Base-by-base conservation (phyloP, 306 rosid species). In the Quercus aquifolioides region DNA sequence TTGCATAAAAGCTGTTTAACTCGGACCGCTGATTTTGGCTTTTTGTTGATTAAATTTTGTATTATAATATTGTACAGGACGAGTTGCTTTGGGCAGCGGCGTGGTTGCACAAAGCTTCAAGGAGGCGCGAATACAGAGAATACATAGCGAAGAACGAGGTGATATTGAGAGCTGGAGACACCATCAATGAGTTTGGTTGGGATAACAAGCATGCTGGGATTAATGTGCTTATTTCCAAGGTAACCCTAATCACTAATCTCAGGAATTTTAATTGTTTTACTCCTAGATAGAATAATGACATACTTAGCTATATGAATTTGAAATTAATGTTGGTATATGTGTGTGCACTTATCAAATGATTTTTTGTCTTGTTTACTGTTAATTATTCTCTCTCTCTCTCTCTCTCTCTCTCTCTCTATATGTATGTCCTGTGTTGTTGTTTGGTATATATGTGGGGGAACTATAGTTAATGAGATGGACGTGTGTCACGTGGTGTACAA, bases 151-250 rank as follows among this genome's bases (percentile, higher is more conserved):
- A 30, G 83, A 95, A 95, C 89, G 97, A 95, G 86, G 97, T 93
- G 55, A 88, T 93, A 23, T 63, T 95, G 75, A 84, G 98, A 71
- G 98, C 99, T 10, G 98, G 99, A 21, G 99, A 95, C 79, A 95
- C 94, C 76, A 95, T 95, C 77, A 92, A 92, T 83, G 97, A 95
- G 89, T 95, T 95, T 74, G 98, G 99, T 87, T 95, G 99, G 98
- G 99, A 95, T 86, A 95, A 95, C 92, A 95, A 95, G 90, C 99
- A 95, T 86, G 99, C 99, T 21, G 98, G 98, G 79, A 95, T 93
- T 80, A 95, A 95, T 84, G 86, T 95, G 57, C 98, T 95, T 76
- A 76, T 95, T 82, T 93, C 98, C 67, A 95, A 95, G 98, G 99
- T 95, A 72, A 19, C 10, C 67, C 30, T 41, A 41, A 41, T 41